These are phyloP conservation scores for Penicillium sumatraense DNA, from an alignment of 2,329 filamentous ascomycete species.

Conservation along the genomic window DNA sequence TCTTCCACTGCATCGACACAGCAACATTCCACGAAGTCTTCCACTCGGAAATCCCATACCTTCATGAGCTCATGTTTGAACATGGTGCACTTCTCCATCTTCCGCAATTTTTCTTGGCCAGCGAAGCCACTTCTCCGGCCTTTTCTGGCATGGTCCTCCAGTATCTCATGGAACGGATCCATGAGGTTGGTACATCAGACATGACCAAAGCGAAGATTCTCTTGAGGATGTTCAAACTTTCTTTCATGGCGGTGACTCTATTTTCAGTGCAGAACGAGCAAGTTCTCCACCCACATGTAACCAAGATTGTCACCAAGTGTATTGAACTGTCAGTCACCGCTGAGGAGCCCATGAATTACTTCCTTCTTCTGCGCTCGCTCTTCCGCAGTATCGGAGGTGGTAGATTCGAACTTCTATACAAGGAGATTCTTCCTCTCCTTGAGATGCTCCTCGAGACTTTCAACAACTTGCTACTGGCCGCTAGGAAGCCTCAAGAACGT, in stretches of 20 bases:
- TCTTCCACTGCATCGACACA: conserved; percentile 97
- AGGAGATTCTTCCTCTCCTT: conserved; percentile 91
- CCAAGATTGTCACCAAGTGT: conserved; percentile 95
- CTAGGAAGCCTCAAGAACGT: conserved; percentile 84
- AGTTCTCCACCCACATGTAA: conserved; percentile 91
- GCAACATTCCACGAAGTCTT: conserved; percentile 99
- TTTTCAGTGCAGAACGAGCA: conserved; percentile 95
- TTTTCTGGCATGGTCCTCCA: conserved; percentile 98
- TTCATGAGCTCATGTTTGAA: conserved; percentile 98
- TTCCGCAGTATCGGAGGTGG: conserved; percentile 97
- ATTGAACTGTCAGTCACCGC: conserved; percentile 95
- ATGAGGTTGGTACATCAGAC: conserved; percentile 90
- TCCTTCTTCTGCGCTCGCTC: conserved; percentile 85
- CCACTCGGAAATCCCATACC: conserved; percentile 91
- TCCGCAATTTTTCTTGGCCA: conserved; percentile 97
- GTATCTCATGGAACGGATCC: conserved; percentile 95
- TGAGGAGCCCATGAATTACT: conserved; percentile 98
- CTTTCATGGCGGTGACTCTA: conserved; percentile 98
- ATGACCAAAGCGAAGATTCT: conserved; percentile 92
- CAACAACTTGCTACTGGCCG: conserved; percentile 90
- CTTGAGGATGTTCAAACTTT: conserved; percentile 92
- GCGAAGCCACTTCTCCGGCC: conserved; percentile 93
- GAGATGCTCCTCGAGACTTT: conserved; percentile 98
- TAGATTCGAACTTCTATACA: conserved; percentile 96
- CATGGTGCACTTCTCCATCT: conserved; percentile 93